phyloP scores from a whole-genome alignment of 129 eudicot species.

The Pulicaria dysenterica region DNA sequence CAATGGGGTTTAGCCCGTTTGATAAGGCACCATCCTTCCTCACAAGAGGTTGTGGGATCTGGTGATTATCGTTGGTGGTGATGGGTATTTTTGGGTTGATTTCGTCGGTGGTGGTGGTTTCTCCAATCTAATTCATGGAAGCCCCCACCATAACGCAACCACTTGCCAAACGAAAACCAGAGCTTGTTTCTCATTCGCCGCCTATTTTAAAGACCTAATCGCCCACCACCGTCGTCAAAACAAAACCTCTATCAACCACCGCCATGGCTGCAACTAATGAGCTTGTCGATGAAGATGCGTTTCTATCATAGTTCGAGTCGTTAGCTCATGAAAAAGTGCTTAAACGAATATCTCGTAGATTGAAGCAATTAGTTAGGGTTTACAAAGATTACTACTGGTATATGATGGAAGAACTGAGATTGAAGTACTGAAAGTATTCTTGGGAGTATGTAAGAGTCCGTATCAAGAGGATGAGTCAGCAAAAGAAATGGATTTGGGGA shows the following conservation, averaged over 20 bases:
- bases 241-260: conserved; percentile 28
- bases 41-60: too few relatives aligned
- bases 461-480: conserved; percentile 43
- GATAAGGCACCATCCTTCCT: too few relatives aligned
- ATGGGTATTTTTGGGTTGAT: too few relatives aligned
- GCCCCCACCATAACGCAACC: conserved; percentile 15
- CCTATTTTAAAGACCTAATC: conserved; percentile 75
- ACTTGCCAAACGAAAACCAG: conserved; percentile 24
- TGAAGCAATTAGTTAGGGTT: conserved; percentile 46
- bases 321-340: conserved; percentile 63
- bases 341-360: conserved; percentile 53
- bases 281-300: conserved; percentile 42
- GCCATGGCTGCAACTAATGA: conserved; percentile 26
- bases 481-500: conserved; percentile 1
- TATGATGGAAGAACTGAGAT: conserved; percentile 68
- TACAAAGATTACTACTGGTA: conserved; percentile 70
- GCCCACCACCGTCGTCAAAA: conserved; percentile 41
- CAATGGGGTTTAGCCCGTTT: too few relatives aligned
- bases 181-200: conserved; percentile 86
- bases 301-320: conserved; percentile 47
- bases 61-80: too few relatives aligned
- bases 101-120: too few relatives aligned
- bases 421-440: conserved; percentile 56
- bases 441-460: conserved; percentile 73
- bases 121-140: conserved; percentile 26